phyloP scores from a whole-genome alignment of 75 land plant genomes.

The Cunninghamia lanceolata region DNA sequence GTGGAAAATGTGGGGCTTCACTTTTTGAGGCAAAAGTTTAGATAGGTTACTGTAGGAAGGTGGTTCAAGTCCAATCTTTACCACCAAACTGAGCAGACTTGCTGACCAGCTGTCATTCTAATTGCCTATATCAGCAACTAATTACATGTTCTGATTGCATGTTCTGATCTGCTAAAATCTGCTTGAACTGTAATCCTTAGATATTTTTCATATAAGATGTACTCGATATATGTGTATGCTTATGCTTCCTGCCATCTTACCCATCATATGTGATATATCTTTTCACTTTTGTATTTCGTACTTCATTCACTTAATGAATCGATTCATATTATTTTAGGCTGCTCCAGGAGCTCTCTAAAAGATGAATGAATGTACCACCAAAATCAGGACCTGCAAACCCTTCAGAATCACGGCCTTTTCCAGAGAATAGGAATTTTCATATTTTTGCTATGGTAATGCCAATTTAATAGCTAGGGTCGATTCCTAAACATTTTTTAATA shows the following conservation, averaged over 20 bases:
- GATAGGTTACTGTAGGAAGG: neutral
- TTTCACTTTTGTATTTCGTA: neutral
- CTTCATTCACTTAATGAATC: neutral
- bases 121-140: neutral
- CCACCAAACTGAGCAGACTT: neutral
- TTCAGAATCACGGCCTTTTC: neutral
- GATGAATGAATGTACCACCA: too few species aligned
- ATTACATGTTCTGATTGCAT: neutral
- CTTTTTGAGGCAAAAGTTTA: neutral
- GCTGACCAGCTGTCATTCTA: neutral
- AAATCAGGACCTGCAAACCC: neutral
- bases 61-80: neutral
- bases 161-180: neutral
- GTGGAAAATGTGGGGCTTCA: too few species aligned
- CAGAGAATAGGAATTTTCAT: neutral
- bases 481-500: too few species aligned
- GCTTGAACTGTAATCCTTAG: constrained; percentile 1
- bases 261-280: neutral
- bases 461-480: neutral
- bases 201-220: neutral
- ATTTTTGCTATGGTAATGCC: too few species aligned
- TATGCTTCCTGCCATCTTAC: neutral
- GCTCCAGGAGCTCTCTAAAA: neutral
- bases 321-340: neutral
- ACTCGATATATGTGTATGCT: neutral